A percentile compares a stretch with the other conserved stretches of the same genome.
Evolutionary conservation across 179 eudicot genomes (phyloP).

Genomic region (Camellia oleifera): DNA sequence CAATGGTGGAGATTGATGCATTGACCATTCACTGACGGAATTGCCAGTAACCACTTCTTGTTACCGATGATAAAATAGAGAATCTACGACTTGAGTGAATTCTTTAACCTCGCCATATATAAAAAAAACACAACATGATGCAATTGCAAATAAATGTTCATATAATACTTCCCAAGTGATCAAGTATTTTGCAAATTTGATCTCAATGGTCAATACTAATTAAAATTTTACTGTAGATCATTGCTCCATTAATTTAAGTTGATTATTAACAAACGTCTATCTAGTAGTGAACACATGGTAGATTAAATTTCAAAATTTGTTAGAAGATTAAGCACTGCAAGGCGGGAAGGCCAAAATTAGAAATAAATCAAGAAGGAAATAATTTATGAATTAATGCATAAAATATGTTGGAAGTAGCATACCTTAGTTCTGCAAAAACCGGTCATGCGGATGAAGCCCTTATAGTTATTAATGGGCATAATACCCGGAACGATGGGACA

Average conservation of each 20-base stretch:
- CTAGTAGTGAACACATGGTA: neutral
- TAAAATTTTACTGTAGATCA: neutral
- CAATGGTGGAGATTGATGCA: neutral
- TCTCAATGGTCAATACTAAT: neutral
- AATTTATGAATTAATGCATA: neutral
- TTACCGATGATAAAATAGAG: neutral
- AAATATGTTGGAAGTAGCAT: conserved; percentile 8
- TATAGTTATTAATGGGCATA: conserved; percentile 98
- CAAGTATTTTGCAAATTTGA: neutral
- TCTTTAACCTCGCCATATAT: neutral
- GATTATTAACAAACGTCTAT: neutral
- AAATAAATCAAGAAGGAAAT: neutral
- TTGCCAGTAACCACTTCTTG: conserved; percentile 3
- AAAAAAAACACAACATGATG: neutral
- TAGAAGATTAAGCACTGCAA: neutral
- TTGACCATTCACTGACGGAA: neutral
- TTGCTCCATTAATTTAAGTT: neutral
- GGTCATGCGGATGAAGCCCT: conserved; percentile 93
- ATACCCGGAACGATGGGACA: conserved; percentile 99
- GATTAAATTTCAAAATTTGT: neutral
- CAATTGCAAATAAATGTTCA: neutral
- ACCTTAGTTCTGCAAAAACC: conserved; percentile 99
- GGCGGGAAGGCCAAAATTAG: too few relatives aligned
- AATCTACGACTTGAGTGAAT: neutral
- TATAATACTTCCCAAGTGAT: neutral